Evolutionary conservation across 148 eudicot genomes (phyloP).

Genomic region (Simmondsia chinensis): DNA sequence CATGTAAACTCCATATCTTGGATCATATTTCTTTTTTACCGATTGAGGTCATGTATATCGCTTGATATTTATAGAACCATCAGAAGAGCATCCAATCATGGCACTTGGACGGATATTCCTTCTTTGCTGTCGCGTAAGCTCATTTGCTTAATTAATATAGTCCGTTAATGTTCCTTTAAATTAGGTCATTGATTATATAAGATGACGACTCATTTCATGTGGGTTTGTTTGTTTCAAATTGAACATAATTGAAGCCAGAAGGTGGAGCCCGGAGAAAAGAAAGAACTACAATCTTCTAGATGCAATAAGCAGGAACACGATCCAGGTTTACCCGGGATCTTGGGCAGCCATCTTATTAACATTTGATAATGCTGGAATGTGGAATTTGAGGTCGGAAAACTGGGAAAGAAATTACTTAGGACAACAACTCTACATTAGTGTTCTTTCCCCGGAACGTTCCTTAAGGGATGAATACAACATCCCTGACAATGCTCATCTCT

Average conservation of each 20-base stretch:
- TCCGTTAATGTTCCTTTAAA: too few species aligned
- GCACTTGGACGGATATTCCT: constrained; percentile 44
- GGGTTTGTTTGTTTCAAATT: too few species aligned
- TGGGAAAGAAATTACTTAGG: constrained; percentile 27
- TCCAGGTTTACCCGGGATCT: constrained; percentile 46
- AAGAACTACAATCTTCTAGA: constrained; percentile 49
- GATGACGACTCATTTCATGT: too few species aligned
- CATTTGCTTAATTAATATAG: too few species aligned
- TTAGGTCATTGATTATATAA: too few species aligned
- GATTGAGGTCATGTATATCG: too few species aligned
- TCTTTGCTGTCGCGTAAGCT: constrained; percentile 49
- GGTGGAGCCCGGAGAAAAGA: constrained; percentile 44
- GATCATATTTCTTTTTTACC: too few species aligned
- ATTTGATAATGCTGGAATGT: constrained; percentile 44
- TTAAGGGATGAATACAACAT: constrained; percentile 40
- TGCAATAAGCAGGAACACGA: constrained; percentile 37
- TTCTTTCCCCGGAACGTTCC: constrained; percentile 27
- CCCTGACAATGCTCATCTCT: constrained; percentile 15
- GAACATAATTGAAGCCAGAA: constrained; percentile 40
- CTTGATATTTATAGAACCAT: too few species aligned
- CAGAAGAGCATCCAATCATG: constrained; percentile 37
- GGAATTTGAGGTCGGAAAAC: constrained; percentile 33
- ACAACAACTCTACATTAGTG: constrained; percentile 42
- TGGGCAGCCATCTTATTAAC: constrained; percentile 46
- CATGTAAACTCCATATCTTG: too few species aligned